A percentile compares a stretch with the other conserved stretches of the same genome.
These are phyloP conservation scores for Zasmidium citrigriseum DNA, from an alignment of 2,329 filamentous ascomycete genomes.

Conservation along the genomic window DNA sequence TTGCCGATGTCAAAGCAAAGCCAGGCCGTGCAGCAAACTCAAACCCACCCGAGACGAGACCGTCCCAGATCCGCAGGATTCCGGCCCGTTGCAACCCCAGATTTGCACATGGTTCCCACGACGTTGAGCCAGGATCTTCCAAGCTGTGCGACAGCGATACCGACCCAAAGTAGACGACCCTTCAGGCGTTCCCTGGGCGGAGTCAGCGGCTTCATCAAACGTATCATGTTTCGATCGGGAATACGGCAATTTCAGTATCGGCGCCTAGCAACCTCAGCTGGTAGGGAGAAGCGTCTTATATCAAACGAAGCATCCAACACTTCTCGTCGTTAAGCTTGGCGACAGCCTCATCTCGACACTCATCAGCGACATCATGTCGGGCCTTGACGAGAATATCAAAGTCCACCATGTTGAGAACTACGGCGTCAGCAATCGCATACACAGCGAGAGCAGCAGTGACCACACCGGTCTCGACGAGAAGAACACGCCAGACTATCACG, in stretches of 20 bases:
- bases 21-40: background rate
- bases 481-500: conserved; percentile 18
- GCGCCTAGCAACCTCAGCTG: background rate
- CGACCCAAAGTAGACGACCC: background rate
- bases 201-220: background rate
- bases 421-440: background rate
- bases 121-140: background rate
- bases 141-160: background rate
- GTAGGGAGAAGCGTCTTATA: background rate
- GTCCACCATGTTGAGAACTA: background rate
- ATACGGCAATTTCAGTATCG: background rate
- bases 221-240: background rate
- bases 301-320: background rate
- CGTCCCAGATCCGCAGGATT: background rate
- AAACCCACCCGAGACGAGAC: background rate
- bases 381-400: background rate
- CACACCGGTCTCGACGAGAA: conserved; percentile 17
- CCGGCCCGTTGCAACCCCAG: background rate
- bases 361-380: background rate
- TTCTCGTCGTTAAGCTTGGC: background rate
- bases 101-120: background rate
- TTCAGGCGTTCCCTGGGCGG: background rate
- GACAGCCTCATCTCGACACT: background rate
- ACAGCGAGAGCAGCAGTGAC: conserved; percentile 7
- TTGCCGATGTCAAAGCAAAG: no score